Conservation (phyloP, 2,329 filamentous ascomycete species). For the Talaromyces amestolkiae region DNA sequence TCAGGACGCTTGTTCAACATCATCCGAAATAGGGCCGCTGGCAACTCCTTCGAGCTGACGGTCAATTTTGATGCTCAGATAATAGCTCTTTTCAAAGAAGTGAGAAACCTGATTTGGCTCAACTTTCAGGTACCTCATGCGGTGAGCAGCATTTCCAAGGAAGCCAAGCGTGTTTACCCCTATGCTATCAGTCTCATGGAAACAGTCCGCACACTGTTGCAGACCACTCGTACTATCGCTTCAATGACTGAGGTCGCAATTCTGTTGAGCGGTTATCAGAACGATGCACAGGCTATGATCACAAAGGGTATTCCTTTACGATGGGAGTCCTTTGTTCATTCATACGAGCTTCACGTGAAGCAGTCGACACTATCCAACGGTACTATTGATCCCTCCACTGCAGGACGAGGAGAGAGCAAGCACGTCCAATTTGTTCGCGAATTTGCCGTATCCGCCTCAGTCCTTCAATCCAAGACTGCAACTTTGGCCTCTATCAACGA, state of each 20-base stretch:
- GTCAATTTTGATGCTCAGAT: slow-evolving; percentile 98
- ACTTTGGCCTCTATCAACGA: slow-evolving; percentile 75
- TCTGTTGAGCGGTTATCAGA: slow-evolving; percentile 84
- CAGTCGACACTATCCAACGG: slow-evolving; percentile 60
- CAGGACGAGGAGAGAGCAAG: slow-evolving; percentile 72
- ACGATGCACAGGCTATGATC: slow-evolving; percentile 80
- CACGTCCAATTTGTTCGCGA: slow-evolving; percentile 96
- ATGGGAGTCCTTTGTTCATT: slow-evolving; percentile 98
- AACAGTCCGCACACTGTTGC: slow-evolving; percentile 88
- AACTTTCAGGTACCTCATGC: slow-evolving; percentile 92
- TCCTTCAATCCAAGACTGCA: slow-evolving; percentile 82
- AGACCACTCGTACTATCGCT: slow-evolving; percentile 79
- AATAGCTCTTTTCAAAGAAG: slow-evolving; percentile 98
- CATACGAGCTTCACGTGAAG: slow-evolving; percentile 84
- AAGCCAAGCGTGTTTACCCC: slow-evolving; percentile 97
- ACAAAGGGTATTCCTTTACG: slow-evolving; percentile 83
- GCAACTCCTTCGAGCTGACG: slow-evolving; percentile 79
- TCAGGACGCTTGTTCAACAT: slow-evolving; percentile 90
- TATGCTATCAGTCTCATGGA: slow-evolving; percentile 99
- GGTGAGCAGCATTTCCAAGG: slow-evolving; percentile 93
- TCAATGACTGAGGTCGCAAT: slow-evolving; percentile 85
- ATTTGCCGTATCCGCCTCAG: slow-evolving; percentile 80
- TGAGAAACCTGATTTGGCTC: slow-evolving; percentile 91
- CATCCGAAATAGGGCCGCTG: slow-evolving; percentile 80
- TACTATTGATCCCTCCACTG: slow-evolving; percentile 57